A percentile compares a stretch with the other conserved stretches of the same genome.
Evolutionary conservation across 805 yeast genomes (phyloP).

Genomic region (Teunomyces tritomae): DNA sequence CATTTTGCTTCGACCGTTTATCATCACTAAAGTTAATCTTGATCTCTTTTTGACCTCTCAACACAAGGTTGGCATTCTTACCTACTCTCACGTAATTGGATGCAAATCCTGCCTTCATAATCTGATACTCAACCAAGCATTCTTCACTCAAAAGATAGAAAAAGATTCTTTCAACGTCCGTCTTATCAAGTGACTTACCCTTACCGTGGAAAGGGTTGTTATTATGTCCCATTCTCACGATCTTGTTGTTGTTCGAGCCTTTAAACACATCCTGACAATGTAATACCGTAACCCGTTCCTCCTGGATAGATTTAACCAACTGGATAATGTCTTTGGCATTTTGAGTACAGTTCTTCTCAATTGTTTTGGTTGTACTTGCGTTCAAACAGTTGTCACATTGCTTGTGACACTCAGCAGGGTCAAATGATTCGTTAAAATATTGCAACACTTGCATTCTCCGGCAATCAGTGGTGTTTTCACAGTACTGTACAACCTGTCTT

Average conservation of each 20-base stretch:
- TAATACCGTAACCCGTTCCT: conserved; percentile 65
- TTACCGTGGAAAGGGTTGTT: conserved; percentile 60
- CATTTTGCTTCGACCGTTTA: conserved; percentile 6
- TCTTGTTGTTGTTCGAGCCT: conserved; percentile 65
- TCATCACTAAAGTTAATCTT: conserved; percentile 47
- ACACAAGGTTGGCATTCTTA: conserved; percentile 47
- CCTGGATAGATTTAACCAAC: conserved; percentile 56
- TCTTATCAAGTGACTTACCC: conserved; percentile 62
- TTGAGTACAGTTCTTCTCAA: conserved; percentile 65
- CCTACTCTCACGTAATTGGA: conserved; percentile 71
- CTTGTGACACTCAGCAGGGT: conserved; percentile 59
- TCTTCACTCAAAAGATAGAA: conserved; percentile 70
- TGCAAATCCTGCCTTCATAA: conserved; percentile 79
- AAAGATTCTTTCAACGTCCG: conserved; percentile 77
- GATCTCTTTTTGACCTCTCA: conserved; percentile 45
- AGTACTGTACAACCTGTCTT: conserved; percentile 82
- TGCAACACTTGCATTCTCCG: conserved; percentile 85
- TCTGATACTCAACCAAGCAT: conserved; percentile 66
- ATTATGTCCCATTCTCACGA: conserved; percentile 63
- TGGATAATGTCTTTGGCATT: conserved; percentile 57
- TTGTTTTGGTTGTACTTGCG: conserved; percentile 37
- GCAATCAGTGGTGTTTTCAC: conserved; percentile 89
- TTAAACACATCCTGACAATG: conserved; percentile 81
- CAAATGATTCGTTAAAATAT: conserved; percentile 83
- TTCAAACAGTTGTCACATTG: conserved; percentile 83